Evolutionary conservation across 805 yeast genomes (phyloP).

Genomic region (Candida sithepensis): DNA sequence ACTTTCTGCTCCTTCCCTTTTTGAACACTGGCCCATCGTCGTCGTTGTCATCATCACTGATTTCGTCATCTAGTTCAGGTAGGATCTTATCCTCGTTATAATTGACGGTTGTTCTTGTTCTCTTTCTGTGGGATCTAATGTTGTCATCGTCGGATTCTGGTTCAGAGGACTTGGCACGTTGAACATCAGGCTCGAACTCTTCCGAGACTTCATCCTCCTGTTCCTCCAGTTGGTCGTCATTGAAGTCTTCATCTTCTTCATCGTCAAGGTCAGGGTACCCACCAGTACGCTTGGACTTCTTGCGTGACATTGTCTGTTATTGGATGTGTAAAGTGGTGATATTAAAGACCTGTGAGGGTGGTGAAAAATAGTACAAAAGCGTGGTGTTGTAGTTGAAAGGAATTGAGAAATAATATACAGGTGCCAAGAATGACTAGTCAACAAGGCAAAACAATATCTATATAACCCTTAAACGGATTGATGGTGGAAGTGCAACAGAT

Average conservation of each 20-base stretch:
- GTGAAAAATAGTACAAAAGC: no score
- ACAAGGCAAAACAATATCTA: no score
- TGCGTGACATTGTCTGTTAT: neutral
- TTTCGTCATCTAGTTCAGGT: slow-evolving; percentile 23
- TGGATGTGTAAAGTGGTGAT: neutral
- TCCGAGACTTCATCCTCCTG: slow-evolving; percentile 19
- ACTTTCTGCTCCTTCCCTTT: slow-evolving; percentile 10
- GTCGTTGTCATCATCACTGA: slow-evolving; percentile 19
- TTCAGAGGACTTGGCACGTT: neutral
- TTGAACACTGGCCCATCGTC: slow-evolving; percentile 19
- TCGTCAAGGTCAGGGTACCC: neutral
- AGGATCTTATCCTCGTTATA: slow-evolving; percentile 32
- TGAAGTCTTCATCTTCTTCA: slow-evolving; percentile 16
- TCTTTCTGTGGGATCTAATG: slow-evolving; percentile 24
- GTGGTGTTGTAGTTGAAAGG: no score
- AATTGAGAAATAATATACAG: no score
- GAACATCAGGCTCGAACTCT: slow-evolving; percentile 22
- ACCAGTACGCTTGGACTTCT: neutral
- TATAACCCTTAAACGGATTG: no score
- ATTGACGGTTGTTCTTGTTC: slow-evolving; percentile 29
- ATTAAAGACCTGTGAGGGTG: no score
- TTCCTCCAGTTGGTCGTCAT: slow-evolving; percentile 8
- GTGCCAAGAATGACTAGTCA: no score
- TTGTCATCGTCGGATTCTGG: slow-evolving; percentile 21
- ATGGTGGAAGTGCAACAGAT: no score